A percentile compares a stretch with the other conserved stretches of the same genome.
phyloP scores from a whole-genome alignment of 768 basidiomycete species.

The Mrakia blollopis region DNA sequence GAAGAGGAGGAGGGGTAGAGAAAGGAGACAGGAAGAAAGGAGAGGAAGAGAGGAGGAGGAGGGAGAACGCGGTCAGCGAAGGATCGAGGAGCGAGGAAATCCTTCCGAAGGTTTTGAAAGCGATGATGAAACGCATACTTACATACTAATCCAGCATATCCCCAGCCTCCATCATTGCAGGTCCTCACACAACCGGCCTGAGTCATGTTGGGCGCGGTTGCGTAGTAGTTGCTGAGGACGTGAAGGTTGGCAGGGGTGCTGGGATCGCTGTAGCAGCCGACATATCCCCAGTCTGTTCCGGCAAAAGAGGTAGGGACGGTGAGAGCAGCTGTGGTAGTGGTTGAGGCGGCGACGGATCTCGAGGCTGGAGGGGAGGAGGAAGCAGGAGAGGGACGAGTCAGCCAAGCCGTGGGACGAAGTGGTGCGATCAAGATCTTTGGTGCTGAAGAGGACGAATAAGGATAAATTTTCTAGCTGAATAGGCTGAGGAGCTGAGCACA shows the following conservation, averaged over 20 bases:
- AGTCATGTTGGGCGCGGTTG: neutral
- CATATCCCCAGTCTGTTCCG: conserved; percentile 3
- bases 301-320: neutral
- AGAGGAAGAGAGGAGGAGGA: neutral
- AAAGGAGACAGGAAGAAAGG: neutral
- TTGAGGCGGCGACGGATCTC: neutral
- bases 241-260: neutral
- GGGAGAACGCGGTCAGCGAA: neutral
- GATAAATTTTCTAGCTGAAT: too few species aligned
- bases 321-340: neutral
- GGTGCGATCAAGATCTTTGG: too few species aligned
- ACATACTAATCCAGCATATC: conserved; percentile 8
- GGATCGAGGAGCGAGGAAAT: neutral
- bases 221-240: conserved; percentile 14
- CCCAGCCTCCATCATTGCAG: neutral
- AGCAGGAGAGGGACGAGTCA: neutral
- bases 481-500: too few species aligned
- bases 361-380: neutral
- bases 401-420: too few species aligned
- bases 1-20: too few species aligned
- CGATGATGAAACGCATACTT: neutral
- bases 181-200: neutral
- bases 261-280: conserved; percentile 18
- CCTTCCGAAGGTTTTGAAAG: too few species aligned
- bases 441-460: too few species aligned